Conservation (phyloP, 768 basidiomycete species). For the Termitomyces sp. region DNA sequence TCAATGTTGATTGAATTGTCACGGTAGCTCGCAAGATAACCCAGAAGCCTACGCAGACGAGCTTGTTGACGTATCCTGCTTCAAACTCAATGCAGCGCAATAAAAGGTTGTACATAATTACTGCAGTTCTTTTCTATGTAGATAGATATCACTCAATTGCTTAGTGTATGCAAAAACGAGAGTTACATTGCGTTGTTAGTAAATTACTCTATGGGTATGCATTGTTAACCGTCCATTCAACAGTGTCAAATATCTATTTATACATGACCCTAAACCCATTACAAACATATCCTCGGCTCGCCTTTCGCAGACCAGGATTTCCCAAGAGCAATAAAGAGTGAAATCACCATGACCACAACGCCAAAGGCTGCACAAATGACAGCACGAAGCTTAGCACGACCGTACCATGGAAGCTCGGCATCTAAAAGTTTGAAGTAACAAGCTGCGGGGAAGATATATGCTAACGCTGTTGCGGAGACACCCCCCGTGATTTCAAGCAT, state of each 20-base stretch:
- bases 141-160: too few species aligned
- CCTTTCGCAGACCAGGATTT: conserved; percentile 79
- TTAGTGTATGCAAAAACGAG: too few species aligned
- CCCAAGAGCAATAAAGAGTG: conserved; percentile 68
- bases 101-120: too few species aligned
- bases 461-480: conserved; percentile 86
- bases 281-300: conserved; percentile 68
- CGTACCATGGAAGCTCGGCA: conserved; percentile 55
- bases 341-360: conserved; percentile 69
- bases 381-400: conserved; percentile 73
- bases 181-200: background rate
- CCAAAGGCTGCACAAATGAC: conserved; percentile 73
- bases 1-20: background rate
- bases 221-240: background rate
- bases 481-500: conserved; percentile 99
- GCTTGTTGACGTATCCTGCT: too few species aligned
- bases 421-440: conserved; percentile 80
- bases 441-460: conserved; percentile 88
- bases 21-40: background rate
- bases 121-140: too few species aligned
- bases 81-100: too few species aligned
- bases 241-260: background rate
- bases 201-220: background rate
- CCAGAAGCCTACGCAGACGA: too few species aligned
- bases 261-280: conserved; percentile 7